Base-by-base conservation (phyloP, 495 filamentous ascomycete genomes). In the Baudoinia panamericana region DNA sequence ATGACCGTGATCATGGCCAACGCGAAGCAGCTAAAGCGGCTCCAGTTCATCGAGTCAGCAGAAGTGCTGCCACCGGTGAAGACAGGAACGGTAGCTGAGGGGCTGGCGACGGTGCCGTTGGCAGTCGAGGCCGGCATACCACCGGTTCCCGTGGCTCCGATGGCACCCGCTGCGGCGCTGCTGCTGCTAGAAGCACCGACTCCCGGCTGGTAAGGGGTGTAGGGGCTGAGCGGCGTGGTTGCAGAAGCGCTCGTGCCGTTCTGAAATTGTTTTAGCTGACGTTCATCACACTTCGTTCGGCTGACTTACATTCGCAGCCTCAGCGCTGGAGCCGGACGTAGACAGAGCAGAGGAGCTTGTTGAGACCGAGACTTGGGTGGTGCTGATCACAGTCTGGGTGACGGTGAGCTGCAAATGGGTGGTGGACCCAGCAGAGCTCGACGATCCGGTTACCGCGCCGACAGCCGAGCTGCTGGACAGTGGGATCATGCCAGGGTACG, bases 21-120 rank as follows among this genome's bases (percentile, higher is more conserved):
- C 11, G 35, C 32, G 23, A 38, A 13, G 38, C 43, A 41, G 5
- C 41, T 9, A 18, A 42, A 15, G 8, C 42, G n/a, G 25, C 32
- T 46, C 11, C 13, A 6, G 33, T 51, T 37, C 17, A 34, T 13
- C 4, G 19, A 17, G n/a, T n/a, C n/a, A n/a, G n/a, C n/a, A n/a
- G n/a, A n/a, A n/a, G n/a, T n/a, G n/a, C n/a, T 38, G 15, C 1
- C 21, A 28, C 43, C 43, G 25, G 43, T 51, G 48, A 46, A 20
- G 18, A 43, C 15, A 1, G 36, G 13, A 15, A 38, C 15, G 4
- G 36, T 38, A 9, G 30, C 20, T n/a, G 24, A 39, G 15, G 25
- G 8, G 2, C 34, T 13, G 16, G 15, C 4, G 18, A 45, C 17
- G 26, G 48, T 46, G 28, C 36, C 43, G 34, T 46, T 51, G 38